Base-by-base conservation (phyloP, 768 basidiomycete species). In the Russula sp. region DNA sequence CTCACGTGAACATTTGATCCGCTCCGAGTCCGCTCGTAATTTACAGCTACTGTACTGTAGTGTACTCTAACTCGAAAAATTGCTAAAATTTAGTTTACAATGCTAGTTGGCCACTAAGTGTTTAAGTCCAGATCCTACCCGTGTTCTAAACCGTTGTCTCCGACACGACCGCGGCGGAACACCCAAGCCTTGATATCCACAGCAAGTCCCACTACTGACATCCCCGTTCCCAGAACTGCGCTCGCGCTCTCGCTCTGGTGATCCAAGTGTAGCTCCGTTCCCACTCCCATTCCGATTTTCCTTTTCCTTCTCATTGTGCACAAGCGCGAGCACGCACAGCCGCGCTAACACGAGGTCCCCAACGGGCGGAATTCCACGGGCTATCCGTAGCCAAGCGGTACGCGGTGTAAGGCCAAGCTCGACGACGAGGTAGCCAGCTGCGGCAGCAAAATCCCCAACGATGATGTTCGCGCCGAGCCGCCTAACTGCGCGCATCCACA, bases 401-500 rank as follows among this genome's bases (percentile, higher is more conserved):
- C 55, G 59, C 16, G 64, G 59, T 2, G 59, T n/a, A 14, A 57
- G 60, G n/a, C 60, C n/a, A 9, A 46, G 48, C 18, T 65, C 64
- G 34, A 40, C 42, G 49, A 65, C 49, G 26, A 65, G 64, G 40
- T 65, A 65, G 18, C 64, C 64, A 0, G 64, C 64, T 0, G 60
- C 64, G 1, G 55, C 64, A 1, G 59, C 59, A 16, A 57, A 18
- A n/a, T 61, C 64, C 11, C 64, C 20, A 13, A 61, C 55, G 49
- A 65, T 44, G 34, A 61, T 36, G 49, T 40, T 24, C 6, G 60
- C 64, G 20, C 60, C 60, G 13, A 65, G 64, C 9, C 14, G 22
- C 1, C 64, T 42, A 1, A 61, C 64, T 8, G 64, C 64, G 13
- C 55, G 64, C 55, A 65, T 65, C 64, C 64, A 65, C 30, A 49